Base-by-base conservation (phyloP, 345 rosid genomes). In the Hibiscus trionum region DNA sequence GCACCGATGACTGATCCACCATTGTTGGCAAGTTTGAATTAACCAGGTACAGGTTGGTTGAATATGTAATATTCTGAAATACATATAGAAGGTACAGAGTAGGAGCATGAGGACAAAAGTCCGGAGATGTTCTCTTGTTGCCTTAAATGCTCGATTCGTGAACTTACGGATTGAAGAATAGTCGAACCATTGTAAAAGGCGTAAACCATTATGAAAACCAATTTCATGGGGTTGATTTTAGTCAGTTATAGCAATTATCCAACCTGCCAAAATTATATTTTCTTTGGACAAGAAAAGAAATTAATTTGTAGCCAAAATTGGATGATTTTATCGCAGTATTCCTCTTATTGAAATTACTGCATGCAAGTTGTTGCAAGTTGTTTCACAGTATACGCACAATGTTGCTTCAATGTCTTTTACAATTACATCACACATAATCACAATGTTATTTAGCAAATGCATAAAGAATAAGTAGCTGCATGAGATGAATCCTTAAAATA, bases 1-100 rank as follows among this genome's bases (percentile, higher is more conserved):
- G 98, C 6, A 96, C 99, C 7, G 98, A 93, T 73, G 98, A 96
- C 78, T 94, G 80, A 82, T 61, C 17, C 14, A 31, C 71, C 59
- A 26, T 50, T 19, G 44, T 16, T 15, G 26, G 9, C 19, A 70
- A 26, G 69, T 15, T 39, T 58, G 63, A 12, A 56, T 47, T 42
- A 58, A 59, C 72, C 49, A 16, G 50, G 50, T 59, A 19, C 58
- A 52, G 35, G 42, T 39, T 52, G 60, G 15, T 29, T 16, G 55
- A 52, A 17, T 26, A 11, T 8, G 16, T 16, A 62, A 59, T 70
- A 16, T 26, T 61, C 61, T 56, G 17, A 68, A 71, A 69, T 67
- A n/a, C 67, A 60, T n/a, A 17, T 69, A 14, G 64, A 63, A 29
- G 68, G 49, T 56, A 70, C 62, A 7, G 8, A 29, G 16, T 63